A percentile compares a stretch with the other conserved stretches of the same genome.
Conservation (phyloP, 139 green algal genomes). For the Bryopsis sp. region DNA sequence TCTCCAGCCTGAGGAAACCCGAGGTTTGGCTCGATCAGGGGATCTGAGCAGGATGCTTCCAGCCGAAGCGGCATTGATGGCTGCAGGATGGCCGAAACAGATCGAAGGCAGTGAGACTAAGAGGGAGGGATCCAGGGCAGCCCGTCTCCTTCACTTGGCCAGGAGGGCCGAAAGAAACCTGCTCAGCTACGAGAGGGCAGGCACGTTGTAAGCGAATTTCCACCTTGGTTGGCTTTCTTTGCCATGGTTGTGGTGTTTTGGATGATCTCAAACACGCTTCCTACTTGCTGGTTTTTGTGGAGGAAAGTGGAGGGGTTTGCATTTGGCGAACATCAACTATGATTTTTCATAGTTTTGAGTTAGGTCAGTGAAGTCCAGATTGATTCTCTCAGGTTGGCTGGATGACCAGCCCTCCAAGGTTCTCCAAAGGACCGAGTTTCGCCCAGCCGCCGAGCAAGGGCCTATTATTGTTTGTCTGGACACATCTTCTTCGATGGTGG, state of each 20-base stretch:
- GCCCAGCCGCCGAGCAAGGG: slow-evolving; percentile 76
- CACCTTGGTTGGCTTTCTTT: not conserved
- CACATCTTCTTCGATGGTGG: slow-evolving; percentile 61
- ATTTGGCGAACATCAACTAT: too few species aligned
- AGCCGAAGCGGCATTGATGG: slow-evolving; percentile 70
- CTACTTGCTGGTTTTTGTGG: too few species aligned
- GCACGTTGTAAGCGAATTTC: slow-evolving; percentile 21
- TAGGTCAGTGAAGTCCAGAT: too few species aligned
- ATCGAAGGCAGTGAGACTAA: slow-evolving; percentile 5
- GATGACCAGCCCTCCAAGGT: slow-evolving; percentile 61
- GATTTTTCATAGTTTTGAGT: too few species aligned
- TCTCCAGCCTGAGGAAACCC: slow-evolving; percentile 73
- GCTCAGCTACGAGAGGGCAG: slow-evolving; percentile 75
- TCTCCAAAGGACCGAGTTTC: slow-evolving; percentile 61
- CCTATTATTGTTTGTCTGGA: slow-evolving; percentile 92
- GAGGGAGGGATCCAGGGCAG: slow-evolving; percentile 24
- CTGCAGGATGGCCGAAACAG: slow-evolving; percentile 60
- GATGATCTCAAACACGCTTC: too few species aligned
- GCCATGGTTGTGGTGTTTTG: too few species aligned
- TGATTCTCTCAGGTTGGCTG: slow-evolving; percentile 61
- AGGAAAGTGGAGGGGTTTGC: too few species aligned
- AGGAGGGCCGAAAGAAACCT: slow-evolving; percentile 71
- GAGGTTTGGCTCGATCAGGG: slow-evolving; percentile 41
- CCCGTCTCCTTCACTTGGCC: slow-evolving; percentile 69
- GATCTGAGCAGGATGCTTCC: slow-evolving; percentile 84